Conservation (phyloP, 306 rosid genomes). For the Nissolia schottii region DNA sequence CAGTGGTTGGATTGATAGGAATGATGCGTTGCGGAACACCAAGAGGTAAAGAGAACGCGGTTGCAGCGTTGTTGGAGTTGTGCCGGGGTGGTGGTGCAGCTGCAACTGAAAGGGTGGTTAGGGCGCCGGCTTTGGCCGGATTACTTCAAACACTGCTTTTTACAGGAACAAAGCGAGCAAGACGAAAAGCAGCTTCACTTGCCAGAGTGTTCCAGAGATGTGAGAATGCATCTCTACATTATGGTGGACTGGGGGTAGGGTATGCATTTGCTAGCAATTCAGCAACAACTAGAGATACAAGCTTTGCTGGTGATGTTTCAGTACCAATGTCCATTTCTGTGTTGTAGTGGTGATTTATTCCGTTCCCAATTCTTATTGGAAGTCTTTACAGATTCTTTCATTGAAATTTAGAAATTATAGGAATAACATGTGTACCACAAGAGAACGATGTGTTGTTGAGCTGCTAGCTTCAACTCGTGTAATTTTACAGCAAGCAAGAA, state of each 20-base stretch:
- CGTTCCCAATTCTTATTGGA: slow-evolving; percentile 50
- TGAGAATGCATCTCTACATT: slow-evolving; percentile 51
- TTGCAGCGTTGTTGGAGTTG: slow-evolving; percentile 78
- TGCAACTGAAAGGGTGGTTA: slow-evolving; percentile 64
- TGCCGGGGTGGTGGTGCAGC: slow-evolving; percentile 74
- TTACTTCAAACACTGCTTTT: slow-evolving; percentile 67
- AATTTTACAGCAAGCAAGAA: slow-evolving; percentile 24
- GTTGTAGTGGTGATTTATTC: slow-evolving; percentile 46
- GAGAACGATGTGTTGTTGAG: slow-evolving; percentile 17
- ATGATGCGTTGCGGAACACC: slow-evolving; percentile 86
- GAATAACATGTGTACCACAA: slow-evolving; percentile 35
- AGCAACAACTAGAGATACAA: slow-evolving; percentile 50
- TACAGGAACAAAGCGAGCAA: slow-evolving; percentile 86
- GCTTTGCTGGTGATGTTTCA: slow-evolving; percentile 58
- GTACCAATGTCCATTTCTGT: slow-evolving; percentile 70
- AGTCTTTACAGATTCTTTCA: slow-evolving; percentile 63
- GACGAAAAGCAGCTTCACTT: slow-evolving; percentile 85
- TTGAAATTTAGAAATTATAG: slow-evolving; percentile 49
- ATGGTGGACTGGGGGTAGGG: slow-evolving; percentile 70
- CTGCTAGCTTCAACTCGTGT: slow-evolving; percentile 37
- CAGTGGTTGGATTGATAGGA: slow-evolving; percentile 55
- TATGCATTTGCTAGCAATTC: slow-evolving; percentile 66
- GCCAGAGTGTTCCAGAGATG: slow-evolving; percentile 78
- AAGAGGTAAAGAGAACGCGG: slow-evolving; percentile 84
- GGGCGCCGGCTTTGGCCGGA: slow-evolving; percentile 70